phyloP scores from a whole-genome alignment of 768 basidiomycete genomes.

The Cyclocybe aegerita region DNA sequence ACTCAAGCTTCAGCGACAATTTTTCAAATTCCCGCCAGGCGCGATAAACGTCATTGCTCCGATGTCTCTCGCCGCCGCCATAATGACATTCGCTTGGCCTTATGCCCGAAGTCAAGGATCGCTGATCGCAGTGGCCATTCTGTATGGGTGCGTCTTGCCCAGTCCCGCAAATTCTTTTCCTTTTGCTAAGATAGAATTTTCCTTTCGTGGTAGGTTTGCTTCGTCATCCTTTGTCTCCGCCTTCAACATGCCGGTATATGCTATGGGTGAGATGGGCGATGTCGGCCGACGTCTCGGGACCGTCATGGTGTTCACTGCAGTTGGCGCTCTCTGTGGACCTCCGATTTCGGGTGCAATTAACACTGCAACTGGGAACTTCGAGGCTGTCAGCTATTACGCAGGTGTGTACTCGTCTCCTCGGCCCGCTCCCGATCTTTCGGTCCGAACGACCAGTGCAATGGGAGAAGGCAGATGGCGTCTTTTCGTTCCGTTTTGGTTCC shows the following conservation, averaged over 20 bases:
- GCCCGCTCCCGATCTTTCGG: neutral
- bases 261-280: conserved; percentile 58
- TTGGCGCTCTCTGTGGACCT: conserved; percentile 69
- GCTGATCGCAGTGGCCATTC: conserved; percentile 51
- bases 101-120: conserved; percentile 43
- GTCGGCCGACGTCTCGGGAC: conserved; percentile 67
- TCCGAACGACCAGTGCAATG: too few species aligned
- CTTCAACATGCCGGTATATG: conserved; percentile 54
- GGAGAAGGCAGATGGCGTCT: too few species aligned
- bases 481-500: too few species aligned
- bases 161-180: too few species aligned
- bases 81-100: conserved; percentile 73
- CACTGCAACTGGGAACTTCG: conserved; percentile 49
- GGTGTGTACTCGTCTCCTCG: conserved; percentile 27
- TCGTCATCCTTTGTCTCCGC: conserved; percentile 65
- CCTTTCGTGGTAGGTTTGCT: conserved; percentile 27
- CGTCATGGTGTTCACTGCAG: conserved; percentile 55
- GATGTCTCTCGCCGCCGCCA: conserved; percentile 53
- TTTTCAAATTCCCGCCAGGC: conserved; percentile 35
- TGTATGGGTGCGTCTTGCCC: conserved; percentile 57
- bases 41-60: conserved; percentile 69
- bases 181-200: neutral
- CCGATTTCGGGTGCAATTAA: conserved; percentile 76
- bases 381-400: conserved; percentile 55
- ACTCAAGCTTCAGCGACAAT: neutral